Conservation (phyloP, 129 eudicot genomes). For the Solidago caesia region DNA sequence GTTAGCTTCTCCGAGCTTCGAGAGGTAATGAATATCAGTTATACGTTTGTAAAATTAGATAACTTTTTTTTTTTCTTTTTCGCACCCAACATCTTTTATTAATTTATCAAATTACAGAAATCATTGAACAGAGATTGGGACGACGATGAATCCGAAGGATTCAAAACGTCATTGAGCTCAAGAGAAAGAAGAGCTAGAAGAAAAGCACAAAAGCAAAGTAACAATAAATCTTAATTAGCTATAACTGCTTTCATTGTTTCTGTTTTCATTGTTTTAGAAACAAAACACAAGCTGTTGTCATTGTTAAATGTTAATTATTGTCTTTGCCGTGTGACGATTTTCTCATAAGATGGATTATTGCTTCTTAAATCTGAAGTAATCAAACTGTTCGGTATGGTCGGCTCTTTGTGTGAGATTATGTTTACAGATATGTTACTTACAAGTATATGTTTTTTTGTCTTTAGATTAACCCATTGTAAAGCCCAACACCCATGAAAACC, state of each 20-base stretch:
- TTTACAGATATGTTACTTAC: no score
- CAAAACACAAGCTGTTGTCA: neutral
- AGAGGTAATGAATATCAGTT: slow-evolving; percentile 47
- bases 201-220: slow-evolving; percentile 56
- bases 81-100: neutral
- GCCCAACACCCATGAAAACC: no score
- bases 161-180: slow-evolving; percentile 61
- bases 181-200: slow-evolving; percentile 74
- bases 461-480: no score
- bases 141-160: slow-evolving; percentile 51
- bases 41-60: neutral
- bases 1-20: slow-evolving; percentile 85
- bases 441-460: no score
- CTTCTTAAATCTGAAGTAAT: no score
- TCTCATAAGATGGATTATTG: no score
- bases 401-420: no score
- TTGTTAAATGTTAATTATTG: neutral
- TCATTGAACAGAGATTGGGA: slow-evolving; percentile 68
- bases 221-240: neutral
- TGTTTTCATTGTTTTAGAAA: neutral
- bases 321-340: neutral
- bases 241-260: neutral
- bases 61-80: neutral
- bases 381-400: no score
- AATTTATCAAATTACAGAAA: slow-evolving; percentile 52